Evolutionary conservation across 495 filamentous ascomycete species (phyloP).

Genomic region (Aspergillus bridgeri): DNA sequence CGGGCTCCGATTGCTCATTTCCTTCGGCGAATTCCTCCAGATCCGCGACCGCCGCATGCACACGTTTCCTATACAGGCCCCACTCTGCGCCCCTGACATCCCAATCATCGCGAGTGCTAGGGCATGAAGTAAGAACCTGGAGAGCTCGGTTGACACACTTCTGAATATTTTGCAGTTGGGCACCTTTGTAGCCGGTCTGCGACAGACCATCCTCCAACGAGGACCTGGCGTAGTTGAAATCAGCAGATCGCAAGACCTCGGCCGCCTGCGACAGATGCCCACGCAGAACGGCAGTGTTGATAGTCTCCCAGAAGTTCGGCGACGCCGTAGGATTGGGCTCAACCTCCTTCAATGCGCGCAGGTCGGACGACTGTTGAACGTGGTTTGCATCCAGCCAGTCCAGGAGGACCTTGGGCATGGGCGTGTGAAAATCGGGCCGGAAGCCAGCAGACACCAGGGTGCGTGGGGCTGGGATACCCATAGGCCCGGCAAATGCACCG

Average conservation of each 20-base stretch:
- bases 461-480: slow-evolving; percentile 23
- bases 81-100: slow-evolving; percentile 72
- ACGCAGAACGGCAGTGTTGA: slow-evolving; percentile 64
- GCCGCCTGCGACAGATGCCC: slow-evolving; percentile 64
- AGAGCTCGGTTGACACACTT: slow-evolving; percentile 62
- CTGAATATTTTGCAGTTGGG: slow-evolving; percentile 68
- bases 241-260: slow-evolving; percentile 61
- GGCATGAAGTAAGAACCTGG: slow-evolving; percentile 65
- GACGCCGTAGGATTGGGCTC: slow-evolving; percentile 70
- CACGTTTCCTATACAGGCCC: slow-evolving; percentile 69
- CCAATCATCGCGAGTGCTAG: slow-evolving; percentile 65
- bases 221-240: slow-evolving; percentile 67
- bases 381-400: slow-evolving; percentile 75
- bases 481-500: slow-evolving; percentile 20
- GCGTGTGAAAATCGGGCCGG: slow-evolving; percentile 38
- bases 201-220: slow-evolving; percentile 54
- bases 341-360: slow-evolving; percentile 55
- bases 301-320: slow-evolving; percentile 72
- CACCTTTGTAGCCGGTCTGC: slow-evolving; percentile 63
- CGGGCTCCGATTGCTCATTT: slow-evolving; percentile 41
- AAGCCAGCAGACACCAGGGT: slow-evolving; percentile 29
- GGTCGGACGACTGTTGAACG: slow-evolving; percentile 56
- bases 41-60: slow-evolving; percentile 60
- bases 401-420: slow-evolving; percentile 70
- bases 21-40: slow-evolving; percentile 74